A percentile compares a stretch with the other conserved stretches of the same genome.
Conservation (phyloP, 306 rosid genomes). For the Inga laurina region DNA sequence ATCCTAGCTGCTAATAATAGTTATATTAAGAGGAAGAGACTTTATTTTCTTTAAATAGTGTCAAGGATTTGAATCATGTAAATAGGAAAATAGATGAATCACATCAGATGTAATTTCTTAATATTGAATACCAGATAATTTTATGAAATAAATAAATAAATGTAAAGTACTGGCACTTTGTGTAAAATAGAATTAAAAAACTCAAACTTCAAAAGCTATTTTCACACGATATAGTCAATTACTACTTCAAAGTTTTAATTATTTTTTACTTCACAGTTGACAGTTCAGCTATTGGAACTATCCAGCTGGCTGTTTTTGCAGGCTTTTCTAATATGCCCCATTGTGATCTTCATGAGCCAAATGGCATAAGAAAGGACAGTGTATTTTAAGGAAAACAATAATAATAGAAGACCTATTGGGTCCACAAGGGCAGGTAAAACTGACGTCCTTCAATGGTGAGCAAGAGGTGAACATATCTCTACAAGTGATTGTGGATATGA, state of each 20-base stretch:
- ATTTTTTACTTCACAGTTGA: background rate
- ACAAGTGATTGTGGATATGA: background rate
- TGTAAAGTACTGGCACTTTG: too few relatives aligned
- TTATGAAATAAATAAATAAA: background rate
- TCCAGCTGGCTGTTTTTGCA: background rate
- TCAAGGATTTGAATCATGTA: too few relatives aligned
- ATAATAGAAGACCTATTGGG: background rate
- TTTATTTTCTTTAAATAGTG: too few relatives aligned
- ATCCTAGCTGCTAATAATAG: too few relatives aligned
- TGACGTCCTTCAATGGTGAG: background rate
- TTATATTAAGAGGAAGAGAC: too few relatives aligned
- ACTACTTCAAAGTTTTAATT: background rate
- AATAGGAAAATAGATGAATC: too few relatives aligned
- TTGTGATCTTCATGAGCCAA: background rate
- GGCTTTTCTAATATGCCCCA: background rate
- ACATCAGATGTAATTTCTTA: too few relatives aligned
- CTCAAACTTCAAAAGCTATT: background rate
- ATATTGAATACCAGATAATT: too few relatives aligned
- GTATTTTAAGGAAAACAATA: background rate
- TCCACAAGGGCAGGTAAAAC: background rate
- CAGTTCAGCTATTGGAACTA: background rate
- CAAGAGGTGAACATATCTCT: background rate
- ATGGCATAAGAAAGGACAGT: background rate
- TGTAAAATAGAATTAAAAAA: too few relatives aligned
- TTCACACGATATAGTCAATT: background rate